Evolutionary conservation across 2,329 filamentous ascomycete species (phyloP).

Genomic region (Didymosphaeria variabile): DNA sequence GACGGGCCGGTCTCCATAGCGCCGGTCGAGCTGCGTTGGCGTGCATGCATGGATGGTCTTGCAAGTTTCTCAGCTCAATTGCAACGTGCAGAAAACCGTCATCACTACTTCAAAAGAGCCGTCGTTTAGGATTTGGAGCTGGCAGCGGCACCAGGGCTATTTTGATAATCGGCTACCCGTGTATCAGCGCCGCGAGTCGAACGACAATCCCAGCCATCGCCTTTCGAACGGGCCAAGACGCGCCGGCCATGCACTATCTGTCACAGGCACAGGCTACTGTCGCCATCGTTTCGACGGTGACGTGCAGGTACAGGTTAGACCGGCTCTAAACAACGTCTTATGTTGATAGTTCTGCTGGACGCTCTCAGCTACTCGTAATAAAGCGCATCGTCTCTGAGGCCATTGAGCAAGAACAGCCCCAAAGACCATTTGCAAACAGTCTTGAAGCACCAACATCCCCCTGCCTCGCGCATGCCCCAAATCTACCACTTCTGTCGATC

Average conservation of each 20-base stretch:
- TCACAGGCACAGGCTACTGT: constrained; percentile 21
- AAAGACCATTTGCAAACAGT: neutral
- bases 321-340: neutral
- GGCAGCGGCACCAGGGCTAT: neutral
- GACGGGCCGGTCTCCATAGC: constrained; percentile 19
- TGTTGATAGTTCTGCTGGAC: neutral
- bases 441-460: neutral
- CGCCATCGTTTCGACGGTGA: constrained; percentile 23
- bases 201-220: constrained; percentile 8
- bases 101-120: neutral
- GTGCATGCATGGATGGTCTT: constrained; percentile 20
- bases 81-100: constrained; percentile 9
- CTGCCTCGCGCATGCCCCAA: neutral
- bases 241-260: constrained; percentile 25
- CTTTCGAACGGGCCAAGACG: constrained; percentile 19
- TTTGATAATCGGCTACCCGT: neutral
- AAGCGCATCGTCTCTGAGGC: neutral
- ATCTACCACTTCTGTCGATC: neutral
- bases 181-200: constrained; percentile 8
- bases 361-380: neutral
- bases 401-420: neutral
- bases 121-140: constrained; percentile 15
- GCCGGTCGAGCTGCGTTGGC: constrained; percentile 10
- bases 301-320: constrained; percentile 19
- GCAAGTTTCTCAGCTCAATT: constrained; percentile 12